Evolutionary conservation across 352 stramenopile genomes (phyloP), one percentile per base, ranked within the genome.

Genomic region (Phytophthora vignae): DNA sequence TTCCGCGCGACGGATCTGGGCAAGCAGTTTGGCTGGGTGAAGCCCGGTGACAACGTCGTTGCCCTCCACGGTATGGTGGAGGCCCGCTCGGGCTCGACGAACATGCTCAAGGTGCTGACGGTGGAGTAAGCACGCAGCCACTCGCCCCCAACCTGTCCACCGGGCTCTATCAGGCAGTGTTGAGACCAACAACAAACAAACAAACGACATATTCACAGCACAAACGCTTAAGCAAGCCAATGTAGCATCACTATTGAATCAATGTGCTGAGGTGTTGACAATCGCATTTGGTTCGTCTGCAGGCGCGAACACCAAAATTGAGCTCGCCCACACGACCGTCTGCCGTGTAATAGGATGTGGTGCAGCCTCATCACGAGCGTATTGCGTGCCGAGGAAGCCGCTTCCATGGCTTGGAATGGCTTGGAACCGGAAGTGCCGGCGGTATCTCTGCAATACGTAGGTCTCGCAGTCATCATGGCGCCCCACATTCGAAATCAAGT

Each of bases 91-190:
- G 92, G 92, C 62, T 95, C 90, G 55, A 98, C 91, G 67, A 97
- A 98, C 83, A 97, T 96, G 88, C 85, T 98, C 65, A 96, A 95
- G 81, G 91, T 98, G 66, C 83, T 95, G 46, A 90, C 91, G 76
- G 87, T 94, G 61, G 86, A 93, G 62, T 95, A 90, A 70, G 25
- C 57, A 65, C 29, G 14, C 46, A 57, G 14, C 12, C 4, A 12
- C 33, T 31, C 27, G 27, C 27, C 27, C 17, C 52, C 60, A 64
- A 69, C 53, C 46, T 65, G 67, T 61, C 46, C 19, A 70, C 6
- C 7, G 54, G 54, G 33, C 7, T 60, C 55, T 71, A 66, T 66
- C 36, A 74, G 56, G 29, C 22, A 59, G 62, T n/a, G 61, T 63
- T 71, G 48, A 71, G 61, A 27, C 62, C 58, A 25, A 29, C 33